Conservation (phyloP, 2,329 filamentous ascomycete genomes). For the Colletotrichum sansevieriae region DNA sequence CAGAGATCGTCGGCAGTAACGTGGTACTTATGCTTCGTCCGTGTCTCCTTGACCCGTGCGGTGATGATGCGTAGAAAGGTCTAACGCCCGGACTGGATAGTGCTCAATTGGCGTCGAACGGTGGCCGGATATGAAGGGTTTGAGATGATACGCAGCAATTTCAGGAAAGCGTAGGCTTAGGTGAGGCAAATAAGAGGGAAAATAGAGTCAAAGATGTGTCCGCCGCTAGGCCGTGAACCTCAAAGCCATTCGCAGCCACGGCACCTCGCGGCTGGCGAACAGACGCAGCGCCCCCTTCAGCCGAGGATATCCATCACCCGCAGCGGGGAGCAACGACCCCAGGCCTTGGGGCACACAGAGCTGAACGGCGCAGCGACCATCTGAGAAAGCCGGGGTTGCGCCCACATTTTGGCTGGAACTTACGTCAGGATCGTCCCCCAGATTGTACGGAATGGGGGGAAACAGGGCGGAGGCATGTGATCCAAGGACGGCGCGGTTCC, state of each 20-base stretch:
- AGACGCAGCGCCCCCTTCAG: conserved; percentile 41
- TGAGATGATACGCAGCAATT: conserved; percentile 12
- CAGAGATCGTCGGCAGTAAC: conserved; percentile 25
- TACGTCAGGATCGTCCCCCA: conserved; percentile 37
- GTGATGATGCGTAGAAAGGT: conserved; percentile 13
- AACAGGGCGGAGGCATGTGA: conserved; percentile 36
- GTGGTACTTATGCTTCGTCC: conserved; percentile 35
- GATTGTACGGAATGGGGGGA: neutral
- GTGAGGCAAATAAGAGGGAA: conserved; percentile 8
- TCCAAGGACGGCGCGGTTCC: neutral
- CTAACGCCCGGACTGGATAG: conserved; percentile 25
- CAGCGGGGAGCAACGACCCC: conserved; percentile 28
- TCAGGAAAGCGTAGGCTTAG: neutral
- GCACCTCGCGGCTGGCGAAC: conserved; percentile 37
- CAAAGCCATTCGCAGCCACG: conserved; percentile 40
- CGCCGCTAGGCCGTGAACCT: conserved; percentile 39
- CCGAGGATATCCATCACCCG: conserved; percentile 46
- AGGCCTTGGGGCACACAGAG: conserved; percentile 12
- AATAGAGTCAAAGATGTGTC: conserved; percentile 30
- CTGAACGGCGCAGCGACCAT: conserved; percentile 17
- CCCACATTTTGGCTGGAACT: conserved; percentile 24
- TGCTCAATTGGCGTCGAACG: conserved; percentile 29
- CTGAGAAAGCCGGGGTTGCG: conserved; percentile 24
- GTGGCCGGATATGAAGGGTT: conserved; percentile 21
- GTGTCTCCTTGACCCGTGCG: conserved; percentile 23